Percentiles rank a stretch among this genome's conserved stretches.
Conservation (phyloP, 1,139 yeast species). For the Eremothecium sinecaudum region DNA sequence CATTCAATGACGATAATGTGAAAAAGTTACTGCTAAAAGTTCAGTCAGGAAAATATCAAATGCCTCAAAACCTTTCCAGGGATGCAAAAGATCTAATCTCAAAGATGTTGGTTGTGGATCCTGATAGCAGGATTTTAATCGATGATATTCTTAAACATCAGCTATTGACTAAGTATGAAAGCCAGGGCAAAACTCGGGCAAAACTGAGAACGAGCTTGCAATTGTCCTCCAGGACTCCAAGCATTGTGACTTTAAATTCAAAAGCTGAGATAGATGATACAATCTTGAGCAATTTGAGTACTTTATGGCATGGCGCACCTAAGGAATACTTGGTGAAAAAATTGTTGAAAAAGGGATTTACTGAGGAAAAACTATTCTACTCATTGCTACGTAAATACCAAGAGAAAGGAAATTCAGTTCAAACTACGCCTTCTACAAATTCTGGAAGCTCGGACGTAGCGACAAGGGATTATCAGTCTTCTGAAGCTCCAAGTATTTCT, state of each 20-base stretch:
- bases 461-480: not conserved
- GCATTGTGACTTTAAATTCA: conserved; percentile 32
- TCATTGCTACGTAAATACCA: conserved; percentile 75
- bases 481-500: conserved; percentile 7
- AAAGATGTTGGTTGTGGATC: conserved; percentile 73
- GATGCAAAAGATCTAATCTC: conserved; percentile 85
- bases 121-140: conserved; percentile 67
- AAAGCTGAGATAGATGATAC: conserved; percentile 64
- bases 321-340: conserved; percentile 50
- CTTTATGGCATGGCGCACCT: conserved; percentile 83
- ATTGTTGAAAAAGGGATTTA: conserved; percentile 49
- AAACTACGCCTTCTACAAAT: conserved; percentile 2
- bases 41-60: conserved; percentile 63
- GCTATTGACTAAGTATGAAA: conserved; percentile 55
- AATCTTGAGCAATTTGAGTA: conserved; percentile 74
- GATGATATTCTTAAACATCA: conserved; percentile 71
- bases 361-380: conserved; percentile 86
- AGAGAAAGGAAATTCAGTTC: conserved; percentile 49
- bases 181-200: conserved; percentile 24
- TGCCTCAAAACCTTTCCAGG: conserved; percentile 61
- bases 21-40: conserved; percentile 61
- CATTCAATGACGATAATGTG: conserved; percentile 74
- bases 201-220: conserved; percentile 29
- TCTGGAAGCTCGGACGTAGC: conserved; percentile 1
- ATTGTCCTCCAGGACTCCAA: conserved; percentile 19